Evolutionary conservation across 495 filamentous ascomycete genomes (phyloP), one percentile per base, ranked within the genome.

Genomic region (Annulohypoxylon bovei): DNA sequence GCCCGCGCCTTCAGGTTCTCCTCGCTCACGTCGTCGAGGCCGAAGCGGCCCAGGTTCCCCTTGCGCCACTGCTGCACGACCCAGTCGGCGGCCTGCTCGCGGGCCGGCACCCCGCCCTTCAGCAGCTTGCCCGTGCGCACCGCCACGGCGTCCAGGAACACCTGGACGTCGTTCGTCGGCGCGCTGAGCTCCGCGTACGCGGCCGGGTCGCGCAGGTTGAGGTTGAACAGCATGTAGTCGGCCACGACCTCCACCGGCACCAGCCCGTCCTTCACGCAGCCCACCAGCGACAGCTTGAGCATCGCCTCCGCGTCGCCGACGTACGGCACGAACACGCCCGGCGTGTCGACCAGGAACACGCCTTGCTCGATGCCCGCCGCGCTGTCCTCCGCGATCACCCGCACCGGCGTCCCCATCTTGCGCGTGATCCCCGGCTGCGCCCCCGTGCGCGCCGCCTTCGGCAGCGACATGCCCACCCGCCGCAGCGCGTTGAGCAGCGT

Each of bases 251-350:
- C 84, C 0, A 89, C 83, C 3, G 90, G 83, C 37, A 99, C 88
- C 22, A 98, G 83, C 0, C 90, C 90, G 75, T 97, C 94, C 73
- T 97, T 95, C 27, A 98, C 93, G 78, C 91, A 92, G 3, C 94
- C 95, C 47, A 92, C 93, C 0, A 98, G 85, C 6, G 95, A 89
- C 18, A 99, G 85, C 78, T 96, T 97, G 32, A 99, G 81, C 95
- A 99, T 99, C 25, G 90, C 87, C 75, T 94, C 91, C 4, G 89
- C 85, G 77, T 94, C 86, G 0, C 90, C 85, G 35, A 98, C 92
- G 78, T 95, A 97, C 0, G 95, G 95, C 60, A 98, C 85, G 79
- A 98, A 98, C 2, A 99, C 94, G 28, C 95, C 95, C 0, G 86
- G 86, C 1, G 85, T 85, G 70, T 88, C 86, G 27, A 84, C 65